Base-by-base conservation (phyloP, 2,329 filamentous ascomycete genomes). In the Cytospora leucostoma region DNA sequence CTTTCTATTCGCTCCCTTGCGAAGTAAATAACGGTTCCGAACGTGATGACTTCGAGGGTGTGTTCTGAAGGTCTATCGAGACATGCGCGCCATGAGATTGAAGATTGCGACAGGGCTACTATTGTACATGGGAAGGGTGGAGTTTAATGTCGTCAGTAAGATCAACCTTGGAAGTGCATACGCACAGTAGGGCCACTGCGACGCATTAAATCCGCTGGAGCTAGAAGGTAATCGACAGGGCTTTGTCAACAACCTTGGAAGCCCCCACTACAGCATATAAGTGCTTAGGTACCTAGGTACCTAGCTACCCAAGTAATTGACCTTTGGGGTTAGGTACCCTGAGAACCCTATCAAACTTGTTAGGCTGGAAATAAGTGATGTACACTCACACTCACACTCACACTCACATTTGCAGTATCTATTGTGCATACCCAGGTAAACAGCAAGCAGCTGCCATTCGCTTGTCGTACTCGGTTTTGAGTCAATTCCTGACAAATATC, bases 31-130 rank as follows among this genome's bases (percentile, higher is more conserved):
- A 21, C n/a, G 44, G n/a, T 1, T 47, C 44, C 44, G 27, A 27
- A 27, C 4, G 44, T 47, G 11, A 21, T 19, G 44, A 19, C 1
- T 47, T 10, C 44, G 44, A 47, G n/a, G 44, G 8, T 21, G 8
- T 47, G 17, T 19, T 47, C 44, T n/a, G 5, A 47, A 21, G 44
- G 27, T 27, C 27, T 19, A 47, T 21, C n/a, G 11, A 47, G 44
- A 21, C 44, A 47, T 47, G 44, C 51, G 49, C 38, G 51, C 59
- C 37, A 32, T 44, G 32, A 12, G 5, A n/a, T 17, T 13, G 49
- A 11, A 17, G 38, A 47, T 55, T 55, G 51, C 59, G 59, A 55
- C 51, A 38, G 38, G 40, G 32, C 8, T 35, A 17, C 7, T 37
- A n/a, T 49, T 27, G 27, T 27, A 27, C 27, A 27, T 27, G 27